Evolutionary conservation across 2,329 filamentous ascomycete genomes (phyloP), one percentile per base, ranked within the genome.

Genomic region (Ascosphaera apis): DNA sequence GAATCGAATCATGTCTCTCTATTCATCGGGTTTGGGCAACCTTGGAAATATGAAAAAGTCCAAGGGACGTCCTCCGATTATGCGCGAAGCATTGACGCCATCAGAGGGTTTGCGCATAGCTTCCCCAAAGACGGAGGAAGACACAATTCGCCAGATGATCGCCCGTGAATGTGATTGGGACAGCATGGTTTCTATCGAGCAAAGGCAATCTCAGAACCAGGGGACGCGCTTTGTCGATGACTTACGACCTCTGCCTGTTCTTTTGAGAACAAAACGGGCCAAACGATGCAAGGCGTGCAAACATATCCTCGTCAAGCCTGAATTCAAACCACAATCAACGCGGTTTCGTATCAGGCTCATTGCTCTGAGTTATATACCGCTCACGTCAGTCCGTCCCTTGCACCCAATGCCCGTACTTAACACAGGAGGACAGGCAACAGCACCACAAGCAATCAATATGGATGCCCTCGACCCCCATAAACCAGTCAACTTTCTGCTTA

Each of bases 301-400:
- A 9, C 86, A 95, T 58, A 93, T 95, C 50, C 76, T 98, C 45
- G 79, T 82, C 41, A 91, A 91, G 53, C 88, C 86, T 11, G 88
- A 98, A 55, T 70, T 75, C 40, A 98, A 95, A 55, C 75, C 91
- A 21, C 72, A 73, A 33, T 86, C 78, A 36, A 88, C 79, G 4
- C 76, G 84, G 19, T 95, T 88, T 66, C 79, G 86, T 48, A 93
- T 98, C 53, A 78, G 81, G 37, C 67, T 95, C 1, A 74, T 95
- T 3, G 91, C 88, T 15, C 69, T 76, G 37, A 82, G 76, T 50
- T 86, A 91, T 56, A 81, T 98, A 42, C 88, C 88, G 1, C 73
- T 72, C 40, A 72, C 93, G 41, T 69, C 72, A 3, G 56, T 72
- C 28, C 64, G 66, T 38, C 73, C 75, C 1, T 58, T 76, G 4